Evolutionary conservation across 306 rosid species (phyloP).

Genomic region (Herpetospermum pedunculosum): DNA sequence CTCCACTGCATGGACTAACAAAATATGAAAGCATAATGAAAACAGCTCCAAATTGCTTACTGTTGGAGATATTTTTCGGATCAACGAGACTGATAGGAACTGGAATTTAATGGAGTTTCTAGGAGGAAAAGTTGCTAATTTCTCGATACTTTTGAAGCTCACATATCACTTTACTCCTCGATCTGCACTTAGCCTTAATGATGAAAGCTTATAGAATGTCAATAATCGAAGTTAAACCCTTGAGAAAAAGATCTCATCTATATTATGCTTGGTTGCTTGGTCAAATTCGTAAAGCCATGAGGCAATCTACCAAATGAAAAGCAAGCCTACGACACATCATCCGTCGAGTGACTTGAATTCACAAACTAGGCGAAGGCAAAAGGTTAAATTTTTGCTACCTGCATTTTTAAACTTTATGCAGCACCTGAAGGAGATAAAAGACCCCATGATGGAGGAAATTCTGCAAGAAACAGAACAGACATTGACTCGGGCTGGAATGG

Average conservation of each 20-base stretch:
- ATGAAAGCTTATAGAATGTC: neutral
- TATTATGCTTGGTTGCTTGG: neutral
- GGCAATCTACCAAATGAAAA: neutral
- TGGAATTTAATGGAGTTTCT: neutral
- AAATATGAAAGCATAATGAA: neutral
- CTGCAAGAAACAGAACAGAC: constrained; percentile 55
- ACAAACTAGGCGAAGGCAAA: neutral
- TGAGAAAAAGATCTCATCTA: neutral
- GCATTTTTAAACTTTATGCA: constrained; percentile 12
- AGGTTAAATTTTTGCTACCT: neutral
- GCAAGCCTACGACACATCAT: neutral
- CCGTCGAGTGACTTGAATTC: neutral
- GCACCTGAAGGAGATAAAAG: constrained; percentile 55
- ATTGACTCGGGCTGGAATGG: constrained; percentile 60
- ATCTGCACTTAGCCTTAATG: neutral
- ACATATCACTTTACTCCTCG: constrained; percentile 1
- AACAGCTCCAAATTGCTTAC: neutral
- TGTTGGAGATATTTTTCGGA: neutral
- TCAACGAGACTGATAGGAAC: neutral
- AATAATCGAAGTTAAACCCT: neutral
- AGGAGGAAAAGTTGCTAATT: neutral
- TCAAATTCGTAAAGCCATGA: neutral
- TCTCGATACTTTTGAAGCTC: neutral
- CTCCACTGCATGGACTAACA: neutral
- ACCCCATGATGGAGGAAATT: constrained; percentile 69